Evolutionary conservation across 805 yeast genomes (phyloP).

Genomic region (Zygosaccharomyces rouxii): DNA sequence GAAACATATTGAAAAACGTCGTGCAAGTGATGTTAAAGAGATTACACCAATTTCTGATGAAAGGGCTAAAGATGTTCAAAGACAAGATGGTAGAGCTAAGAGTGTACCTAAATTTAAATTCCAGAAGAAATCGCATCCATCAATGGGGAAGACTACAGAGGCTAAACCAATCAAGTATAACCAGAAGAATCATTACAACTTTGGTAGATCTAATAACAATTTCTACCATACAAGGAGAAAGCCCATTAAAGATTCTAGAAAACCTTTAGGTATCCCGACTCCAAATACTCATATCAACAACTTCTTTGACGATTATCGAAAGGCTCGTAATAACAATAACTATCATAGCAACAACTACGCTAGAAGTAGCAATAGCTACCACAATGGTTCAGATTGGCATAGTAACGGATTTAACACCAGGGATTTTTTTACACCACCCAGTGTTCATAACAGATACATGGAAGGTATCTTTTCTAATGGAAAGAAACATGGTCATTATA

Average conservation of each 20-base stretch:
- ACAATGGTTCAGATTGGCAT: slow-evolving; percentile 8
- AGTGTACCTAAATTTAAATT: slow-evolving; percentile 32
- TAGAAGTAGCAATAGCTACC: slow-evolving; percentile 14
- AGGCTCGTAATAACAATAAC: slow-evolving; percentile 16
- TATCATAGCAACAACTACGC: slow-evolving; percentile 10
- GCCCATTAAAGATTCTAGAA: slow-evolving; percentile 39
- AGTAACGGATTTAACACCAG: slow-evolving; percentile 48
- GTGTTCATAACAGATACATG: slow-evolving; percentile 66
- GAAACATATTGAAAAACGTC: slow-evolving; percentile 7
- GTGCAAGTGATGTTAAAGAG: slow-evolving; percentile 1
- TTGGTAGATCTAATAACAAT: slow-evolving; percentile 14
- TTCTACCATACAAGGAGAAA: slow-evolving; percentile 27
- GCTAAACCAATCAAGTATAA: slow-evolving; percentile 12
- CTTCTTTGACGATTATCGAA: slow-evolving; percentile 37
- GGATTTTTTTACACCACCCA: slow-evolving; percentile 75
- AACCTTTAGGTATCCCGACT: slow-evolving; percentile 64
- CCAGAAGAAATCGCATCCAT: slow-evolving; percentile 26
- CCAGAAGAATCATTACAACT: slow-evolving; percentile 13
- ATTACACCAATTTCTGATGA: not conserved
- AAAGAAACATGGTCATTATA: slow-evolving; percentile 29
- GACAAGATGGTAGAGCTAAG: slow-evolving; percentile 22
- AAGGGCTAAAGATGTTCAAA: not conserved
- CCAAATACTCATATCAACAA: slow-evolving; percentile 43
- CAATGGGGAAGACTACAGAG: slow-evolving; percentile 7
- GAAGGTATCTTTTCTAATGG: slow-evolving; percentile 49